Evolutionary conservation across 2,329 filamentous ascomycete genomes (phyloP).

Genomic region (Sarocladium oryzae): DNA sequence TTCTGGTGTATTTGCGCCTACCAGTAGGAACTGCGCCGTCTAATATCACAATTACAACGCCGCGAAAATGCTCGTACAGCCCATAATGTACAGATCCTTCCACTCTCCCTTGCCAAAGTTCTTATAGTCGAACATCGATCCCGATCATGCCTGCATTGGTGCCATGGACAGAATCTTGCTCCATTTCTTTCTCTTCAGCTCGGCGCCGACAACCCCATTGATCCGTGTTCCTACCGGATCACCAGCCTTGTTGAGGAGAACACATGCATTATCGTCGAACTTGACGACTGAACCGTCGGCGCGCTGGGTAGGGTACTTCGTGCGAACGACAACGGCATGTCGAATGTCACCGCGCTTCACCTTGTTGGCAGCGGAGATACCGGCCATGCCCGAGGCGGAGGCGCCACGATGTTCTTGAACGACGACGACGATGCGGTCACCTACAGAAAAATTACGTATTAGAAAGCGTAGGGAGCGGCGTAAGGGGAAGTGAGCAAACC

Average conservation of each 20-base stretch:
- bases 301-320: conserved; percentile 78
- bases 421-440: conserved; percentile 94
- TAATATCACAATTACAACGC: neutral
- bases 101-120: neutral
- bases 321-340: conserved; percentile 92
- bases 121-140: neutral
- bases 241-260: conserved; percentile 92
- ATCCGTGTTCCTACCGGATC: conserved; percentile 91
- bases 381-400: conserved; percentile 64
- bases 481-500: conserved; percentile 47
- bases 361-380: conserved; percentile 72
- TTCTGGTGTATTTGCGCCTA: conserved; percentile 1
- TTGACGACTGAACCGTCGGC: conserved; percentile 83
- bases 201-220: conserved; percentile 84
- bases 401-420: conserved; percentile 92
- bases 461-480: neutral
- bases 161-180: conserved; percentile 97
- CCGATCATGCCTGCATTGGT: conserved; percentile 53
- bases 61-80: conserved; percentile 8
- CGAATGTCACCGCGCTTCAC: conserved; percentile 94
- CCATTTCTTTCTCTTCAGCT: conserved; percentile 90
- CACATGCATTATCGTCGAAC: conserved; percentile 98
- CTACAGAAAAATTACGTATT: conserved; percentile 36
- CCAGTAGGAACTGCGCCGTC: neutral
- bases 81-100: conserved; percentile 3